Evolutionary conservation across 2,329 filamentous ascomycete genomes (phyloP), one percentile per base, ranked within the genome.

Genomic region (Bisporella sp.): DNA sequence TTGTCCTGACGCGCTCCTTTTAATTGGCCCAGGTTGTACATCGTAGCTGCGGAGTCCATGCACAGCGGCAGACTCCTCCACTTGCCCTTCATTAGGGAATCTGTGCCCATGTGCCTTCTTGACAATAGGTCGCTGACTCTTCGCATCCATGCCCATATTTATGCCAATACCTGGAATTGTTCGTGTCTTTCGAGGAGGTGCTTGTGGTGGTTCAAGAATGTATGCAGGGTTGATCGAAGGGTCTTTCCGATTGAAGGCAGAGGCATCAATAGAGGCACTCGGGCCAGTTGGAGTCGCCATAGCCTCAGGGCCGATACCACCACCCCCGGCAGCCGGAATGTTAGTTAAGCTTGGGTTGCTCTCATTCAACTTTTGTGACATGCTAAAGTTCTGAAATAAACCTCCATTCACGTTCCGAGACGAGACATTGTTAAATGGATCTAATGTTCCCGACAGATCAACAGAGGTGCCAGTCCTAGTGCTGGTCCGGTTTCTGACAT

Each of bases 1-100:
- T 59, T 95, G 89, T 4, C 92, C 92, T 40, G 92, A 96, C n/a
- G 95, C 80, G 1, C 90, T 96, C 59, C 92, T 82, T 71, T 96
- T 97, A 66, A 90, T 82, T 53, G 91, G 73, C 13, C 53, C 47
- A 48, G 58, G 49, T 31, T 53, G 49, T 35, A 62, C 49, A 49
- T 52, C 61, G 40, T 53, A 56, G 46, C 43, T 57, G 44, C 61
- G 49, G 30, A 61, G 41, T 21, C 54, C 52, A 40, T 62, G 60
- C 9, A 58, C 55, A 13, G 56, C 53, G 31, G 59, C 55, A n/a
- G 59, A 56, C 33, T 65, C 63, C 48, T 63, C 63, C 9, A 56
- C 52, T 4, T 37, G 35, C 8, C 35, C 35, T 37, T 37, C 35
- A 9, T 9, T 9, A 4, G 35, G 35, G 2, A 37, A 37, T 37